phyloP scores from a whole-genome alignment of 208 protist species.

The Borovskyia barvae region DNA sequence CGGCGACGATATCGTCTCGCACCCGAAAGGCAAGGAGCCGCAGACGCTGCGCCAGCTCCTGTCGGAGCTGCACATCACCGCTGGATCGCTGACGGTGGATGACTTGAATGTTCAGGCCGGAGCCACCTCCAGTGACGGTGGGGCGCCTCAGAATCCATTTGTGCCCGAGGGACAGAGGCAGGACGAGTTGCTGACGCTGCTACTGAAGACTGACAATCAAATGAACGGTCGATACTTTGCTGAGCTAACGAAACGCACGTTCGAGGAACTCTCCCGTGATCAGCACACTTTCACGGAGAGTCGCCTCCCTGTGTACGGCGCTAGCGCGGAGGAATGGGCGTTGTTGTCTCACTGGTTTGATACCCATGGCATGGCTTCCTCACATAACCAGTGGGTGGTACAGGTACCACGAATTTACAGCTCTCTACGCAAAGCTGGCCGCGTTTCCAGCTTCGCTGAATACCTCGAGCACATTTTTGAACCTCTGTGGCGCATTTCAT shows the following conservation, averaged over 20 bases:
- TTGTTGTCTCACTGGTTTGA: slow-evolving; percentile 96
- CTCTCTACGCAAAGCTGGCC: slow-evolving; percentile 75
- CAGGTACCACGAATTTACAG: slow-evolving; percentile 96
- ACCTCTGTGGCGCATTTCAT: slow-evolving; percentile 97
- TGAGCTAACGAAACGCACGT: slow-evolving; percentile 95
- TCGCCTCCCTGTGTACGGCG: slow-evolving; percentile 89
- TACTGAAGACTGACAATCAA: slow-evolving; percentile 98
- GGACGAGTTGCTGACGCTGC: slow-evolving; percentile 93
- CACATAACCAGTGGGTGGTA: slow-evolving; percentile 97
- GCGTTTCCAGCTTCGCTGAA: slow-evolving; percentile 92
- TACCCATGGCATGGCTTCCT: slow-evolving; percentile 93
- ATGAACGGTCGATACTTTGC: slow-evolving; percentile 98
- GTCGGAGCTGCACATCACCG: slow-evolving; percentile 65
- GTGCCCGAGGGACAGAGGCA: slow-evolving; percentile 56
- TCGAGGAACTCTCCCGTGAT: slow-evolving; percentile 93
- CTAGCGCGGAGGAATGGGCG: slow-evolving; percentile 92
- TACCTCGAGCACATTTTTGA: slow-evolving; percentile 98
- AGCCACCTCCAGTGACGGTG: slow-evolving; percentile 46
- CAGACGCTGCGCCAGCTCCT: slow-evolving; percentile 85
- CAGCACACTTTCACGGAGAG: slow-evolving; percentile 95
- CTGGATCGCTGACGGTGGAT: slow-evolving; percentile 93
- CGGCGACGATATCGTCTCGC: slow-evolving; percentile 93
- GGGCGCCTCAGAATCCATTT: slow-evolving; percentile 89
- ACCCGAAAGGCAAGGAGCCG: slow-evolving; percentile 70
- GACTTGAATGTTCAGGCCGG: slow-evolving; percentile 95